These are phyloP conservation scores for Corrigiola litoralis DNA, from an alignment of 179 eudicot genomes.

Conservation along the genomic window DNA sequence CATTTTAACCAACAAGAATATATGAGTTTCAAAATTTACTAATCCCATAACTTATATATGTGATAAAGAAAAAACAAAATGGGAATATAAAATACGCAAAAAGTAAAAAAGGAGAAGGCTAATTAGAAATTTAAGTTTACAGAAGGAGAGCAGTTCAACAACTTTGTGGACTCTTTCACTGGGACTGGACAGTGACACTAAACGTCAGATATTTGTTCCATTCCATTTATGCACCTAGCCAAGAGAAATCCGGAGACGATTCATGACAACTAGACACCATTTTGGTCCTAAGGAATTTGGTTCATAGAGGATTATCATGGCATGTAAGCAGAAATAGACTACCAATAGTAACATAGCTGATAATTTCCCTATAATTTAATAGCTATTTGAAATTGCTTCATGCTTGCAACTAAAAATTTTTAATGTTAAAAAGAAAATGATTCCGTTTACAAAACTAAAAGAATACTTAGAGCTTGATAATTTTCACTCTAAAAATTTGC, in stretches of 20 bases:
- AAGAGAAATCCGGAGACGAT: too few species aligned
- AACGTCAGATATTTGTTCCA: neutral
- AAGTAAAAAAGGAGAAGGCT: neutral
- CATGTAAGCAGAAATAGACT: too few species aligned
- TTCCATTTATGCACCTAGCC: too few species aligned
- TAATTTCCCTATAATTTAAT: too few species aligned
- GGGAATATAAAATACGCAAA: neutral
- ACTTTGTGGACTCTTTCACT: slow-evolving; percentile 20
- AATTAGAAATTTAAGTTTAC: slow-evolving; percentile 3
- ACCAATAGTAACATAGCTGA: too few species aligned
- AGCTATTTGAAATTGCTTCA: too few species aligned
- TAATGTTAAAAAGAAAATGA: too few species aligned
- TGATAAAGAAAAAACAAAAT: neutral
- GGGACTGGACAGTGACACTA: neutral
- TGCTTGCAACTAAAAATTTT: neutral
- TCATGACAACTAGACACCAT: too few species aligned
- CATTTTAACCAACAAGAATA: neutral
- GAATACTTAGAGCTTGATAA: too few species aligned
- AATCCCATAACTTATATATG: neutral
- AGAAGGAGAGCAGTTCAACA: slow-evolving; percentile 24
- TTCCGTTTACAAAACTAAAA: neutral
- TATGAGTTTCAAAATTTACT: neutral
- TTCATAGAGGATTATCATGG: too few species aligned
- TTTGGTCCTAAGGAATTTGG: too few species aligned
- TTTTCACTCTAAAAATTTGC: too few species aligned